Base-by-base conservation (phyloP, 805 yeast genomes). In the Wickerhamomyces pijperi region DNA sequence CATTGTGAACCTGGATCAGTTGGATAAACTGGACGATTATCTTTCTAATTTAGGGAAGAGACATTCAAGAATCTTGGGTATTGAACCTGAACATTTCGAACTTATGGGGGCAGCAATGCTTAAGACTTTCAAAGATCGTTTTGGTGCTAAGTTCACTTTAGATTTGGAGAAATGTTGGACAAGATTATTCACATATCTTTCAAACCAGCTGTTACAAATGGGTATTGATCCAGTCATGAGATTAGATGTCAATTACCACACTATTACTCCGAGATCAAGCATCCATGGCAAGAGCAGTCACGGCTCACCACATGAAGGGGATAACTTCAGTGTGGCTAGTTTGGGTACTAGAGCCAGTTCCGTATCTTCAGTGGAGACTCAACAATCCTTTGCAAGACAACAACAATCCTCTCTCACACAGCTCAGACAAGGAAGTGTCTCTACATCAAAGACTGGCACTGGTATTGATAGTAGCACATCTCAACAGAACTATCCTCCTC, bases 81-180 rank as follows among this genome's bases (percentile, higher is more conserved):
- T 82, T 32, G 86, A 80, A 43, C 70, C 82, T 0, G 67, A 69
- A 2, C 78, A 76, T 52, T 82, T 77, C 47, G 78, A 78, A 54
- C 56, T 77, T 29, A 76, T 82, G 86, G 90, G 90, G 2, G 72
- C 72, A 39, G 86, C 87, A 0, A 63, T 82, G 34, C 64, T 81
- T 41, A 72, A 70, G 49, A 81, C 90, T 1, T 76, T 81, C 46
- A 70, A 72, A 48, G 85, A 79, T 53, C 59, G 87, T 46, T 79
- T 78, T 35, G 65, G 65, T 5, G 35, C 49, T 3, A 57, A 63
- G 16, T 79, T 79, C 53, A 68, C 77, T 13, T 56, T 72, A 18
- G 82, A 77, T 46, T 54, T 79, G 33, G 87, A 81, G 51, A 68
- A 74, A 41, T 71, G 78, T 40, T 82, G 90, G 88, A 72, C 81